These are phyloP conservation scores for Boletus patriciae DNA, from an alignment of 768 basidiomycete species.

Conservation along the genomic window DNA sequence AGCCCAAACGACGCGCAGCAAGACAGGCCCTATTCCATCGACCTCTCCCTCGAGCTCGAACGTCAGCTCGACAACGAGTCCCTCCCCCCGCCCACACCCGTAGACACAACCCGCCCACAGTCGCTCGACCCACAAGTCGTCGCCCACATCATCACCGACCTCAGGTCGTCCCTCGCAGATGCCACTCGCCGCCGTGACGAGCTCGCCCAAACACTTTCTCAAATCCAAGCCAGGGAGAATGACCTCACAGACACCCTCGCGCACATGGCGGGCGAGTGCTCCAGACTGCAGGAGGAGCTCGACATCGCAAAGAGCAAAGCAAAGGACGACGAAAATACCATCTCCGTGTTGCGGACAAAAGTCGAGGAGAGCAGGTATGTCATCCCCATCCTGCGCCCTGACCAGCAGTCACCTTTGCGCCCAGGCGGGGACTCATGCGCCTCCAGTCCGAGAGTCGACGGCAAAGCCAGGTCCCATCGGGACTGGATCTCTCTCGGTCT, in stretches of 20 bases:
- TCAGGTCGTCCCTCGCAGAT: slow-evolving; percentile 63
- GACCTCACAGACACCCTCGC: slow-evolving; percentile 62
- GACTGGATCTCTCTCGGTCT: slow-evolving; percentile 59
- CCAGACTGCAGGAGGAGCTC: slow-evolving; percentile 56
- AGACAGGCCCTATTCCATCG: slow-evolving; percentile 56
- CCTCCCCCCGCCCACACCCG: slow-evolving; percentile 48
- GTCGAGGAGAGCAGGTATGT: slow-evolving; percentile 83
- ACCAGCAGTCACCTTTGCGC: slow-evolving; percentile 5
- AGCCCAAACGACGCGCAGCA: slow-evolving; percentile 16
- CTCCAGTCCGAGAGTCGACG: slow-evolving; percentile 76
- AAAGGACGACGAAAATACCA: slow-evolving; percentile 76
- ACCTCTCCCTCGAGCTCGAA: slow-evolving; percentile 78
- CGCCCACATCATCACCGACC: slow-evolving; percentile 71
- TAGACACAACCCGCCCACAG: slow-evolving; percentile 37
- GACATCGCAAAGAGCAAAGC: slow-evolving; percentile 49
- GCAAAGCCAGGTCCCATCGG: slow-evolving; percentile 50
- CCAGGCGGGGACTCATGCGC: slow-evolving; percentile 82
- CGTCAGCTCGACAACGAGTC: slow-evolving; percentile 69
- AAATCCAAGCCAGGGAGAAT: slow-evolving; percentile 54
- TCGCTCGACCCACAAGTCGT: slow-evolving; percentile 75
- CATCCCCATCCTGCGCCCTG: background rate
- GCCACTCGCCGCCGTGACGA: slow-evolving; percentile 73
- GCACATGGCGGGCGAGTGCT: slow-evolving; percentile 65
- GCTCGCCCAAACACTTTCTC: slow-evolving; percentile 51
- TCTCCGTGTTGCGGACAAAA: slow-evolving; percentile 72